Percentiles rank a stretch among this genome's conserved stretches.
Evolutionary conservation across 257 asterid species (phyloP).

Genomic region (Nicotiana undulata): DNA sequence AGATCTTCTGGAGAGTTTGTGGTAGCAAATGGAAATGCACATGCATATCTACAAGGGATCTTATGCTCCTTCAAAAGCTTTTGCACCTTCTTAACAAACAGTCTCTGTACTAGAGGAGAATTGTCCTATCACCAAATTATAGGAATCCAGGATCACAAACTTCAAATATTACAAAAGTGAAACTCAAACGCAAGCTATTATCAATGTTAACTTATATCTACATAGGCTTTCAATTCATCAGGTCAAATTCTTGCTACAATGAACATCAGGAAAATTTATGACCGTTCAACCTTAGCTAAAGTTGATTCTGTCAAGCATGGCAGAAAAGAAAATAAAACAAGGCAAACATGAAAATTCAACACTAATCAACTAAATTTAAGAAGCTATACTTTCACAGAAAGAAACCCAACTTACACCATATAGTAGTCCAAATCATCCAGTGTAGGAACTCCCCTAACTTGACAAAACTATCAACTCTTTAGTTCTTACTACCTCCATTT

Average conservation of each 20-base stretch:
- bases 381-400: background rate
- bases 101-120: conserved; percentile 41
- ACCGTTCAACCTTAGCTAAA: background rate
- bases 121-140: conserved; percentile 45
- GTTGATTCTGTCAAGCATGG: background rate
- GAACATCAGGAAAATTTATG: background rate
- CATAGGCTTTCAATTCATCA: background rate
- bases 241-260: background rate
- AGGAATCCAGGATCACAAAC: background rate
- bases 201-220: background rate
- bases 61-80: conserved; percentile 47
- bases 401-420: background rate
- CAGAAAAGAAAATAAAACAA: background rate
- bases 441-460: background rate
- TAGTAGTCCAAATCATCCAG: background rate
- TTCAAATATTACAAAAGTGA: background rate
- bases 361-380: background rate
- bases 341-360: background rate
- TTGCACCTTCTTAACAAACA: conserved; percentile 52
- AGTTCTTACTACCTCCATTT: too few relatives aligned
- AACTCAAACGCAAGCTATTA: background rate
- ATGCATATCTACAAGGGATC: conserved; percentile 77
- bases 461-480: background rate
- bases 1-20: conserved; percentile 43
- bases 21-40: conserved; percentile 63